phyloP scores from a whole-genome alignment of 345 rosid species.

The Eucalyptus dawsonii region DNA sequence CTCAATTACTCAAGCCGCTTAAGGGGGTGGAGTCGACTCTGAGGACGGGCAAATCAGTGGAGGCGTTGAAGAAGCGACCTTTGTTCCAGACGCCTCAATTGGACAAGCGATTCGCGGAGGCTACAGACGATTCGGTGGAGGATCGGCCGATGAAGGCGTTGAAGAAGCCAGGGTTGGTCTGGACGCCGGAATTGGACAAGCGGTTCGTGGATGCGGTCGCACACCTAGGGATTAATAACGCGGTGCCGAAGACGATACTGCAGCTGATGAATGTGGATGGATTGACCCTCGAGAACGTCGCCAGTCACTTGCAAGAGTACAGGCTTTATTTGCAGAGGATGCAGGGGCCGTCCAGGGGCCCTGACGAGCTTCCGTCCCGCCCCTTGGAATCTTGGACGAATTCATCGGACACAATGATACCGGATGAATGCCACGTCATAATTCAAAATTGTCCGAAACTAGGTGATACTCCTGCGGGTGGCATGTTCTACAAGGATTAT shows the following conservation, averaged over 20 bases:
- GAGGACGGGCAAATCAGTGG: background rate
- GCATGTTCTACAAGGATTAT: background rate
- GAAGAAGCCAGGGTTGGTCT: constrained; percentile 42
- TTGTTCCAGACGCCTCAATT: too few species aligned
- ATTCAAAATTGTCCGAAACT: background rate
- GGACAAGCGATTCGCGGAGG: too few species aligned
- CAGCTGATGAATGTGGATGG: too few species aligned
- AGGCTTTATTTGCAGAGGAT: too few species aligned
- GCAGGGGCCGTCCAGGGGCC: too few species aligned
- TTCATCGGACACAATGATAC: background rate
- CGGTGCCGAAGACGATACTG: too few species aligned
- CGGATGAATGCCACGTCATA: background rate
- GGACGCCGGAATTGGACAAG: constrained; percentile 93
- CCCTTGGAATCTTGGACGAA: background rate
- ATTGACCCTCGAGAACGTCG: too few species aligned
- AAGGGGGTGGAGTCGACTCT: background rate
- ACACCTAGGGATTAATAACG: constrained; percentile 76
- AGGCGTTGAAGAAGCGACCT: too few species aligned
- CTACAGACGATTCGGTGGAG: too few species aligned
- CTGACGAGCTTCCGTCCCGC: too few species aligned
- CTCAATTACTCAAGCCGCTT: background rate
- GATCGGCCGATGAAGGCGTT: too few species aligned
- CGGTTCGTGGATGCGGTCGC: constrained; percentile 84
- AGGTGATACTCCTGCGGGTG: background rate
- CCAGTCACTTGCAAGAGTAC: too few species aligned